Conservation (phyloP, 495 filamentous ascomycete species). For the Lophiostoma macrostomum region DNA sequence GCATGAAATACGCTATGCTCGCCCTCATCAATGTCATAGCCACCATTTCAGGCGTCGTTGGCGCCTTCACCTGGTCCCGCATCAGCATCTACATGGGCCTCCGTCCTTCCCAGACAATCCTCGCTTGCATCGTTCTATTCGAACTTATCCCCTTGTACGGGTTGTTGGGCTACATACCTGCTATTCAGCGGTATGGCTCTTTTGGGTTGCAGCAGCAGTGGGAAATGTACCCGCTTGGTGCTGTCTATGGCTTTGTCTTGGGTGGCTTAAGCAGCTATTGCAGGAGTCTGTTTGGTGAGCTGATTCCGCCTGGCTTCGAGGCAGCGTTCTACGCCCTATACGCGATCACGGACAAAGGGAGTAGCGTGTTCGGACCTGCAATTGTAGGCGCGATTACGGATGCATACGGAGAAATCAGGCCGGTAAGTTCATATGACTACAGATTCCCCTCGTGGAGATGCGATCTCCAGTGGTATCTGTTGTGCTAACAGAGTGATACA, state of each 20-base stretch:
- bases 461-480: conserved; percentile 2
- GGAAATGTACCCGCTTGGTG: conserved; percentile 95
- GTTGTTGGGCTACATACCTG: conserved; percentile 81
- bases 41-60: conserved; percentile 75
- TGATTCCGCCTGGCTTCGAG: conserved; percentile 90
- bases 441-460: background rate
- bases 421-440: conserved; percentile 38
- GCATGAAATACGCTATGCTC: conserved; percentile 84
- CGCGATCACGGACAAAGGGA: conserved; percentile 96
- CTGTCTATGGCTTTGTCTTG: conserved; percentile 88
- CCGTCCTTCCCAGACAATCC: conserved; percentile 77
- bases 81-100: conserved; percentile 65
- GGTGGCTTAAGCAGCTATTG: conserved; percentile 93
- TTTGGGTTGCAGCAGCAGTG: conserved; percentile 86
- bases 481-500: background rate
- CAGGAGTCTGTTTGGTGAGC: conserved; percentile 84
- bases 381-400: conserved; percentile 94
- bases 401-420: conserved; percentile 81
- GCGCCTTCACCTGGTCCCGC: conserved; percentile 85
- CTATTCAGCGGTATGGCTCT: conserved; percentile 68
- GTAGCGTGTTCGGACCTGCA: conserved; percentile 86
- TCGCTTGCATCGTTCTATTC: conserved; percentile 84
- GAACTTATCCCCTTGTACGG: conserved; percentile 92
- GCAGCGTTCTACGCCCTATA: conserved; percentile 96
- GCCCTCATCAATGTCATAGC: conserved; percentile 91